A percentile compares a stretch with the other conserved stretches of the same genome.
Conservation (phyloP, 441 rosid genomes). For the Theobroma grandiflorum region DNA sequence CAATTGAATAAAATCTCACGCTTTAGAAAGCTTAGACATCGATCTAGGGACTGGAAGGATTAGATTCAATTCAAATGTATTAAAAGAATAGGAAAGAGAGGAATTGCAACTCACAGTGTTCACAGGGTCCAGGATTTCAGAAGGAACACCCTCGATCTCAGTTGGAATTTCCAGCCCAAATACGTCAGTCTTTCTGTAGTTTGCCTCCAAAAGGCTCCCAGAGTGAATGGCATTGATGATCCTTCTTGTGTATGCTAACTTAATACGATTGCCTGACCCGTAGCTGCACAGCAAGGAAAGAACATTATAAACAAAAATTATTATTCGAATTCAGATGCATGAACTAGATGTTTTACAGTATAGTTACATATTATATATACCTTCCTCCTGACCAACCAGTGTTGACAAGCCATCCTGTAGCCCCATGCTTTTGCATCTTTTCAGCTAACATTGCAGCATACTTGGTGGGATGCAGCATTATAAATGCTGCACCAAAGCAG, state of each 20-base stretch:
- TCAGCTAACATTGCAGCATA: slow-evolving; percentile 80
- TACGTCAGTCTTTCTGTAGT: slow-evolving; percentile 57
- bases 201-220: slow-evolving; percentile 55
- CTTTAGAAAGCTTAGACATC: not conserved
- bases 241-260: slow-evolving; percentile 60
- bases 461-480: slow-evolving; percentile 79
- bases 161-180: slow-evolving; percentile 73
- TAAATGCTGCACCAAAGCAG: slow-evolving; percentile 80
- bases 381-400: slow-evolving; percentile 83
- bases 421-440: slow-evolving; percentile 76
- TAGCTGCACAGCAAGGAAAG: slow-evolving; percentile 46
- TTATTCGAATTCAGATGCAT: not conserved
- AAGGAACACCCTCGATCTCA: slow-evolving; percentile 61
- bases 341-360: not conserved
- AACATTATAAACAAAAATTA: not conserved
- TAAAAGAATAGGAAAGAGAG: not conserved
- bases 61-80: too few species aligned
- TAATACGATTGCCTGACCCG: slow-evolving; percentile 64
- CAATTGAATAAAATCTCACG: not conserved
- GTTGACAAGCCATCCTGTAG: slow-evolving; percentile 77
- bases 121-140: slow-evolving; percentile 64
- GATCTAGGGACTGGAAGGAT: not conserved
- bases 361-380: slow-evolving; percentile 30
- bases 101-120: slow-evolving; percentile 53
- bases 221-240: slow-evolving; percentile 75